Evolutionary conservation across 1,139 yeast species (phyloP).

Genomic region (Saccharomyces pastorianus): DNA sequence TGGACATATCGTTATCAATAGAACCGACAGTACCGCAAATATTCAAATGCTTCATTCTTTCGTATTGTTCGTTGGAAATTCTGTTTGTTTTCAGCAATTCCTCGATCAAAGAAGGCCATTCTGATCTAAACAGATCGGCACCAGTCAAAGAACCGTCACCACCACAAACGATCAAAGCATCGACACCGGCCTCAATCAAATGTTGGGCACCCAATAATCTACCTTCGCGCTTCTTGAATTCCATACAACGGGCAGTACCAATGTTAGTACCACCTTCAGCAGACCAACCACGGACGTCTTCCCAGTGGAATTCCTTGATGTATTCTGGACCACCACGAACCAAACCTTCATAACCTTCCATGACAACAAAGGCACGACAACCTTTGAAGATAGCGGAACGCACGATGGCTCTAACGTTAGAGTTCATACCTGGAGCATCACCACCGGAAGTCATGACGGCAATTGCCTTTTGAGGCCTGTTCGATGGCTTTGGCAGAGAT

Average conservation of each 20-base stretch:
- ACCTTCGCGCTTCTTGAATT: conserved; percentile 77
- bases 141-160: conserved; percentile 98
- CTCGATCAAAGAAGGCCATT: conserved; percentile 80
- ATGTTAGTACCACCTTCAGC: conserved; percentile 90
- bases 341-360: conserved; percentile 92
- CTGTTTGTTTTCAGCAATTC: conserved; percentile 53
- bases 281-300: conserved; percentile 86
- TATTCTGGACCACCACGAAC: conserved; percentile 66
- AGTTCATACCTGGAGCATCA: conserved; percentile 96
- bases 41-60: conserved; percentile 62
- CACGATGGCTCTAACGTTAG: conserved; percentile 78
- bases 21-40: conserved; percentile 96
- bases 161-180: conserved; percentile 94
- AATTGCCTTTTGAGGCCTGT: conserved; percentile 35
- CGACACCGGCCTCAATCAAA: conserved; percentile 81
- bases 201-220: conserved; percentile 76
- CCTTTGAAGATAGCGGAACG: conserved; percentile 80
- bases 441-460: conserved; percentile 99
- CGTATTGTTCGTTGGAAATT: conserved; percentile 49
- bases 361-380: conserved; percentile 91
- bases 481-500: conserved; percentile 15
- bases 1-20: conserved; percentile 94
- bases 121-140: conserved; percentile 86
- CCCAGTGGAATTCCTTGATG: conserved; percentile 78
- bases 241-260: conserved; percentile 91